A percentile compares a stretch with the other conserved stretches of the same genome.
phyloP scores from a whole-genome alignment of 257 asterid genomes.

The Jasminum sambac region DNA sequence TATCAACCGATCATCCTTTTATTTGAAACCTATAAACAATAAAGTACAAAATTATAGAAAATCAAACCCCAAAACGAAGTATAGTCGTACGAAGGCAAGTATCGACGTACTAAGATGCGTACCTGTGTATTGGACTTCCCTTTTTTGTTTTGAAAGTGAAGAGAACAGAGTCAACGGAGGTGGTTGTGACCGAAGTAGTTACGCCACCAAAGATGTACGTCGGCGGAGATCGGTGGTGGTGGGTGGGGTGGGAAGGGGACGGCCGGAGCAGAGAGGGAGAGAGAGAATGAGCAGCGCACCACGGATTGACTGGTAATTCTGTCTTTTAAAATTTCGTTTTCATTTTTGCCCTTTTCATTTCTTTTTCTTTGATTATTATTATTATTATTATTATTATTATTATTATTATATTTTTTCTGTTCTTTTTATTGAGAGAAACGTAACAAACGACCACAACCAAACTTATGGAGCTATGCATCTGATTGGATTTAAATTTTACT shows the following conservation, averaged over 20 bases:
- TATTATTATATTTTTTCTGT: too few relatives aligned
- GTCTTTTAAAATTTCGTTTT: constrained; percentile 16
- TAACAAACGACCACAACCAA: too few relatives aligned
- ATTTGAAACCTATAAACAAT: constrained; percentile 14
- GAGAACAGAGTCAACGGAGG: constrained; percentile 20
- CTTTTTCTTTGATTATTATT: constrained; percentile 6
- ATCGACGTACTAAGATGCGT: constrained; percentile 6
- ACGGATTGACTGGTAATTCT: constrained; percentile 29
- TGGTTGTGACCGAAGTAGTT: constrained; percentile 25
- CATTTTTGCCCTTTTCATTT: constrained; percentile 2
- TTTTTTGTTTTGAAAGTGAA: constrained; percentile 1
- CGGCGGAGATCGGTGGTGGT: constrained; percentile 37
- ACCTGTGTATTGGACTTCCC: constrained; percentile 33
- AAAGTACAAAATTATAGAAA: constrained; percentile 2
- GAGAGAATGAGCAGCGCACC: constrained; percentile 29
- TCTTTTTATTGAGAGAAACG: too few relatives aligned
- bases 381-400: not conserved
- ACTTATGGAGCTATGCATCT: too few relatives aligned
- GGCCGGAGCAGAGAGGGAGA: constrained; percentile 19
- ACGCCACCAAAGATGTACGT: not conserved
- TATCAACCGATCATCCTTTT: constrained; percentile 31
- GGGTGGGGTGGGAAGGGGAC: constrained; percentile 34
- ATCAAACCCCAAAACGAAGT: constrained; percentile 22
- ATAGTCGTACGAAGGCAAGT: constrained; percentile 17
- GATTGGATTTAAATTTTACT: too few relatives aligned